A percentile compares a stretch with the other conserved stretches of the same genome.
Conservation (phyloP, 2,329 filamentous ascomycete species). For the Hypoxylon sp. region DNA sequence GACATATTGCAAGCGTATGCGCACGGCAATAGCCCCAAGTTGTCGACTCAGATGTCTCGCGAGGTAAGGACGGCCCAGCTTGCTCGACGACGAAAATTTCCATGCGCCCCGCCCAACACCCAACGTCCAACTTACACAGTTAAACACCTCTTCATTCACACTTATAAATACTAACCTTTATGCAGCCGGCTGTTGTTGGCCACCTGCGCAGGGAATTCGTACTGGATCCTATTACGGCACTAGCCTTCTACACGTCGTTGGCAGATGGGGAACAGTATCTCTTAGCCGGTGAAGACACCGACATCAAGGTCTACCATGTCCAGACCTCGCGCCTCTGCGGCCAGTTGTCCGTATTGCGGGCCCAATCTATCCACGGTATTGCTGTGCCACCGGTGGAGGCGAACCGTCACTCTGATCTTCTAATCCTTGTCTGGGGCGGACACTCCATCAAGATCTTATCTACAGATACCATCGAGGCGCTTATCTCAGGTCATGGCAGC, state of each 20-base stretch:
- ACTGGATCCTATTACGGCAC: constrained; percentile 71
- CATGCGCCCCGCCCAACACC: constrained; percentile 2
- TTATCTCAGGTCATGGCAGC: constrained; percentile 51
- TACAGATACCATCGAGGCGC: constrained; percentile 53
- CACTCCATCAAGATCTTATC: constrained; percentile 66
- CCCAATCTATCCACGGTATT: constrained; percentile 83
- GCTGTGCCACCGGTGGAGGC: constrained; percentile 56
- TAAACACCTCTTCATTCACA: constrained; percentile 7
- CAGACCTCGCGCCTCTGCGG: constrained; percentile 57
- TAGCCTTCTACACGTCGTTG: constrained; percentile 64
- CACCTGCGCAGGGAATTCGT: constrained; percentile 56
- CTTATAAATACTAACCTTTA: constrained; percentile 5
- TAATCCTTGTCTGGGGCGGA: constrained; percentile 79
- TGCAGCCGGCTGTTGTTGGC: constrained; percentile 40
- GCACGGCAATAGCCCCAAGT: constrained; percentile 36
- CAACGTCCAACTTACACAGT: constrained; percentile 1
- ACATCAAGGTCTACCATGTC: constrained; percentile 68
- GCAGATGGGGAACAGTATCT: constrained; percentile 59
- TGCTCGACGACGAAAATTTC: constrained; percentile 19
- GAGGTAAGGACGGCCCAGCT: constrained; percentile 42
- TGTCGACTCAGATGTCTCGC: constrained; percentile 45
- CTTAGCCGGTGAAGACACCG: constrained; percentile 73
- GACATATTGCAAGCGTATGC: background rate
- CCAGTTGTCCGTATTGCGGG: constrained; percentile 70
- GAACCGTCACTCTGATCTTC: constrained; percentile 42